These are phyloP conservation scores for Acanthochlamys bracteata DNA, from an alignment of 106 monocot species.

Conservation along the genomic window DNA sequence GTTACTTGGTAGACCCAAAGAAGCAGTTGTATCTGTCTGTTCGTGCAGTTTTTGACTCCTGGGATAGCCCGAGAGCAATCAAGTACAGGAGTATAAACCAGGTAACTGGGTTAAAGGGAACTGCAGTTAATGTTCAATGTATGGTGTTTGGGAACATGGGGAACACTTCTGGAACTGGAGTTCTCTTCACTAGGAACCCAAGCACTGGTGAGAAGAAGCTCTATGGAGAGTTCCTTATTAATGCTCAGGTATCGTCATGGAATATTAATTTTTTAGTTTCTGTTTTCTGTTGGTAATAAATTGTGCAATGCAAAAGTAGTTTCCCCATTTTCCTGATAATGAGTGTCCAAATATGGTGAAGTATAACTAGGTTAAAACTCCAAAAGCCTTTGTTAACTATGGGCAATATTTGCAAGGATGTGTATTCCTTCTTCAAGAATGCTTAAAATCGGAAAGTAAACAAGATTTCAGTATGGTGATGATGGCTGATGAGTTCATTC, in stretches of 20 bases:
- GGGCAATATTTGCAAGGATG: too few species aligned
- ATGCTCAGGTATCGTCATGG: constrained; percentile 60
- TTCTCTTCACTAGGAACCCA: constrained; percentile 92
- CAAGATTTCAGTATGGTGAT: too few species aligned
- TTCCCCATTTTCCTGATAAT: too few species aligned
- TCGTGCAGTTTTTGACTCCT: constrained; percentile 83
- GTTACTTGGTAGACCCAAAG: constrained; percentile 50
- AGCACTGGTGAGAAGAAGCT: constrained; percentile 95
- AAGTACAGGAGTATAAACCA: constrained; percentile 94
- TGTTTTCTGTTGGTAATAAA: not conserved
- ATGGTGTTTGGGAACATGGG: constrained; percentile 99
- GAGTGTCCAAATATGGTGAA: too few species aligned
- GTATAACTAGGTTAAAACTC: too few species aligned
- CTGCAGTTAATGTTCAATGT: constrained; percentile 92
- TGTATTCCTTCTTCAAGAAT: too few species aligned
- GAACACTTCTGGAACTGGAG: constrained; percentile 86
- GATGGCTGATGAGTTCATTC: too few species aligned
- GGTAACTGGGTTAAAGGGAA: constrained; percentile 82
- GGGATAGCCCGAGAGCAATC: constrained; percentile 85
- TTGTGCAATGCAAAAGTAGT: not conserved
- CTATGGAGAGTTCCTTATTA: constrained; percentile 92
- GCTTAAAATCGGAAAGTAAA: too few species aligned
- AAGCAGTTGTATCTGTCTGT: constrained; percentile 71
- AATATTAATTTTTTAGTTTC: not conserved
- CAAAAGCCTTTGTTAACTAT: too few species aligned